Conservation (phyloP, 306 rosid genomes). For the Casuarina glauca region DNA sequence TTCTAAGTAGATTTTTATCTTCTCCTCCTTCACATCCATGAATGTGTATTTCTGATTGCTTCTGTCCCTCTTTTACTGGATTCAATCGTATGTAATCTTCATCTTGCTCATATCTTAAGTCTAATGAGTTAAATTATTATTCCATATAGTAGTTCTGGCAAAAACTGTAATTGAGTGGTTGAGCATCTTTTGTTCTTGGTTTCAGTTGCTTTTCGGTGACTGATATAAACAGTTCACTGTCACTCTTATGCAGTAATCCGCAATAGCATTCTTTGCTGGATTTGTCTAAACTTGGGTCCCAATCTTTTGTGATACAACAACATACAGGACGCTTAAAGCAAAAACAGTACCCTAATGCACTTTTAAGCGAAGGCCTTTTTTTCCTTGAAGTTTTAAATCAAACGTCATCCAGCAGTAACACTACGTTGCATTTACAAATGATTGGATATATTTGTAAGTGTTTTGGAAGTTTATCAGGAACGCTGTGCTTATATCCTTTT, state of each 20-base stretch:
- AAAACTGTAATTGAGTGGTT: neutral
- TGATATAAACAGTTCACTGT: neutral
- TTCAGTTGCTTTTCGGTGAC: neutral
- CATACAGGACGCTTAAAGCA: neutral
- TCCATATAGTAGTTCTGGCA: neutral
- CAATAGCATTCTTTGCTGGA: neutral
- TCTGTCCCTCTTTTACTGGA: no score
- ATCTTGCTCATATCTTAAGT: neutral
- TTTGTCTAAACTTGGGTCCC: conserved; percentile 2
- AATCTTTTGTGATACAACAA: neutral
- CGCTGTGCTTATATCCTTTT: neutral
- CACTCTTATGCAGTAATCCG: neutral
- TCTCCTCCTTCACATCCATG: no score
- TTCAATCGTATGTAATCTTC: neutral
- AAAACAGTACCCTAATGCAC: neutral
- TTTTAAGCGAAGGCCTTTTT: neutral
- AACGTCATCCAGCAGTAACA: neutral
- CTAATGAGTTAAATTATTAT: neutral
- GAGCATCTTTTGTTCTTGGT: neutral
- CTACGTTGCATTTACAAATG: neutral
- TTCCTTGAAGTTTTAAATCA: neutral
- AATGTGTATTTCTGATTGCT: no score
- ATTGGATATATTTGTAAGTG: neutral
- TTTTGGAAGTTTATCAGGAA: neutral
- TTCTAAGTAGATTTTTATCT: no score